A percentile compares a stretch with the other conserved stretches of the same genome.
These are phyloP conservation scores for Phanerochaete sordida DNA, from an alignment of 768 basidiomycete genomes.

Conservation along the genomic window DNA sequence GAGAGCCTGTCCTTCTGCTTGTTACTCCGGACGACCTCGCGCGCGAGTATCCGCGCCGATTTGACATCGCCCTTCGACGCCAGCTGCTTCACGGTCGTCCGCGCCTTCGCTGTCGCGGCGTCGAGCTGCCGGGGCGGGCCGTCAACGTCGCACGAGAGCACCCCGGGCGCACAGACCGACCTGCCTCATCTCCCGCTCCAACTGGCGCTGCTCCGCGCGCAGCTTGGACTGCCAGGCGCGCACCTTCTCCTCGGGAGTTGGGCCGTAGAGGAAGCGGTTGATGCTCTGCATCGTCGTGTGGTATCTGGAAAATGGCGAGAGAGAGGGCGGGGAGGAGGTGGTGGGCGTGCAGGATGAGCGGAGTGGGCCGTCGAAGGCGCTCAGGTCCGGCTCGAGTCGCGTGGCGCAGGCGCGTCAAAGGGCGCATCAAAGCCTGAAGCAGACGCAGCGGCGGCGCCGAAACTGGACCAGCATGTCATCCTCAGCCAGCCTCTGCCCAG, in stretches of 20 bases:
- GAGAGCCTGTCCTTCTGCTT: conserved; percentile 93
- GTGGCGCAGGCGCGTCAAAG: background rate
- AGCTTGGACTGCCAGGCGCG: conserved; percentile 89
- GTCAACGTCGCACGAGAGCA: background rate
- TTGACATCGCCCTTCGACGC: conserved; percentile 90
- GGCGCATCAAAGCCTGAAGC: background rate
- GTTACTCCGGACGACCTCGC: conserved; percentile 90
- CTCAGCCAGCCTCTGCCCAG: background rate
- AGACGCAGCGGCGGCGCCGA: background rate
- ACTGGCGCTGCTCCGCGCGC: conserved; percentile 70
- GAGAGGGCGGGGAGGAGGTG: background rate
- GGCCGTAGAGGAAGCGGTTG: conserved; percentile 93
- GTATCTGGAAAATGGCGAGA: background rate
- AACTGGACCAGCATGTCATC: background rate
- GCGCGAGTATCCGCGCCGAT: conserved; percentile 88
- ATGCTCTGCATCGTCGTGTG: conserved; percentile 67
- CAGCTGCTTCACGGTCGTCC: conserved; percentile 79
- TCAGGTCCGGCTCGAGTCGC: background rate
- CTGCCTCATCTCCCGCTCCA: conserved; percentile 96
- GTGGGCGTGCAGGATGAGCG: background rate
- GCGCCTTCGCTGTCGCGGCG: conserved; percentile 74
- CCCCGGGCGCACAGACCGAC: conserved; percentile 42
- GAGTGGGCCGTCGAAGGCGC: background rate
- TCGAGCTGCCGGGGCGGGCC: conserved; percentile 60
- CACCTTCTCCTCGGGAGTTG: conserved; percentile 92